Evolutionary conservation across 345 rosid species (phyloP), one percentile per base, ranked within the genome.

Genomic region (Rhodomyrtus tomentosa): DNA sequence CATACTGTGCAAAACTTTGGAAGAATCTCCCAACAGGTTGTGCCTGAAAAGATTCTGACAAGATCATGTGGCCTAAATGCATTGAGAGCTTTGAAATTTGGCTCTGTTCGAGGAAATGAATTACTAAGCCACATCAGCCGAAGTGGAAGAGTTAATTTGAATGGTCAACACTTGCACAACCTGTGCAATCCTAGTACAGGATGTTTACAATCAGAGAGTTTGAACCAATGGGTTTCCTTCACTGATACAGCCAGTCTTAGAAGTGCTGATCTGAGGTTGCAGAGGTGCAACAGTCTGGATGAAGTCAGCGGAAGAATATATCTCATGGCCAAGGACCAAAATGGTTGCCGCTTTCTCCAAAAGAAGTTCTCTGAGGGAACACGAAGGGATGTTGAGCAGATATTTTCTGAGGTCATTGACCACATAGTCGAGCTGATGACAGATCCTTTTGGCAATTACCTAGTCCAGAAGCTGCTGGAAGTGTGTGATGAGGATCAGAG

Each of bases 311-410:
- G 84, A 42, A 50, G 76, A 32, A 81, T 81, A 27, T 81, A 68
- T 81, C 89, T 87, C 86, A 87, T 95, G 93, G 94, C 95, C 0
- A 95, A 93, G 85, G 98, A 93, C 83, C 98, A 95, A 83, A 90
- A 93, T 55, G 98, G 98, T 40, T 93, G 98, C 86, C 93, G 94
- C 50, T 93, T 91, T 88, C 82, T 95, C 85, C 96, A 95, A 88
- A 91, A 88, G 86, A 94, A 87, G 84, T 89, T 95, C 87, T 90
- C 92, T 3, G 96, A 92, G 90, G 94, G 91, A 50, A 90, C 90
- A 55, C 80, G 72, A 15, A 89, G 91, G 81, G 95, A 93, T 87
- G 89, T 95, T 25, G 93, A 91, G 82, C 91, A 86, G 87, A 94
- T 94, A 81, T 95, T 93, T 85, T 58, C 24, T 52, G 96, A 92